Conservation (phyloP, 129 eudicot species). For the Artemisia argyi region DNA sequence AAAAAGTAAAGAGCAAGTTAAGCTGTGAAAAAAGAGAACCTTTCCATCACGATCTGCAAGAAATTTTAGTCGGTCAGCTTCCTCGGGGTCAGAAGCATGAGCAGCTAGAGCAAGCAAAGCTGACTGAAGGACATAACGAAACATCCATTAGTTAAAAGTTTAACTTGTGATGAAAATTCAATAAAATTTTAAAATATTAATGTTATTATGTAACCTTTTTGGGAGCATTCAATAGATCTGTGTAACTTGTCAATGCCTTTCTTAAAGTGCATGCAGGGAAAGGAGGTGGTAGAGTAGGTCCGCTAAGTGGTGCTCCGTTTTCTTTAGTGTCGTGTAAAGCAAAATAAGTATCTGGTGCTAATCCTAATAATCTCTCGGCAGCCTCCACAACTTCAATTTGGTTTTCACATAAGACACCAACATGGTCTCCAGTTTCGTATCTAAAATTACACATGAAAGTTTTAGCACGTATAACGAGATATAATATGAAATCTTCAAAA, state of each 20-base stretch:
- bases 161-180: neutral
- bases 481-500: neutral
- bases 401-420: constrained; percentile 95
- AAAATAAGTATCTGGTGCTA: constrained; percentile 76
- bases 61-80: constrained; percentile 79
- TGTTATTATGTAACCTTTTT: constrained; percentile 60
- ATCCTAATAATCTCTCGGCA: constrained; percentile 65
- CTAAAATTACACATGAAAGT: constrained; percentile 32
- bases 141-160: neutral
- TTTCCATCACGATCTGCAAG: constrained; percentile 96
- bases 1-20: neutral
- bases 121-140: constrained; percentile 49
- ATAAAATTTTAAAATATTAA: neutral
- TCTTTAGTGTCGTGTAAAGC: constrained; percentile 76
- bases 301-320: constrained; percentile 70
- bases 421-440: constrained; percentile 98
- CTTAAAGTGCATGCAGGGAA: constrained; percentile 93
- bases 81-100: constrained; percentile 84
- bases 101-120: constrained; percentile 88
- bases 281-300: constrained; percentile 79
- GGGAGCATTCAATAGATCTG: constrained; percentile 84
- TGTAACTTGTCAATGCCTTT: constrained; percentile 71
- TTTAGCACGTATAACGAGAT: neutral
- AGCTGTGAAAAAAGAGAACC: constrained; percentile 38
- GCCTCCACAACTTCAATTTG: constrained; percentile 74